These are phyloP conservation scores for Coemansia asiatica DNA, from an alignment of 192 early-diverging fungal genomes.

Conservation along the genomic window DNA sequence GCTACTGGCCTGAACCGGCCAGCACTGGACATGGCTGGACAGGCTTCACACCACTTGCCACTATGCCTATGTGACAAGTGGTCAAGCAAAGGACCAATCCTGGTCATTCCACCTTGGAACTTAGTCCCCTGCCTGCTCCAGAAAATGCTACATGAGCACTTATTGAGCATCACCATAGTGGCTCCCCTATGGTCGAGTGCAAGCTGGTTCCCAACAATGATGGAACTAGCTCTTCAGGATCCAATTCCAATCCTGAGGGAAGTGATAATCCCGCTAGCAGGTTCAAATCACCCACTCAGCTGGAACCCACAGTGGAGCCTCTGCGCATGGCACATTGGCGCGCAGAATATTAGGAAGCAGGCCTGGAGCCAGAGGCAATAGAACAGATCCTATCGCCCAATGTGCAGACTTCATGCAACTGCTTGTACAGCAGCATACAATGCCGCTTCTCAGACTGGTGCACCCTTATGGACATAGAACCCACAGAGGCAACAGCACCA, in stretches of 20 bases:
- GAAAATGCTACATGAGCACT: not conserved
- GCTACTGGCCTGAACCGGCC: not conserved
- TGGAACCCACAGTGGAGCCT: not conserved
- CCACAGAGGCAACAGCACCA: not conserved
- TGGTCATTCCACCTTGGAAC: not conserved
- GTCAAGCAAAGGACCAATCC: not conserved
- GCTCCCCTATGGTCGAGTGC: conserved; percentile 1
- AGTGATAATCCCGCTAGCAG: not conserved
- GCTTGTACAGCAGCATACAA: not conserved
- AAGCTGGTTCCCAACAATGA: conserved; percentile 1
- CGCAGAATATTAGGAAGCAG: not conserved
- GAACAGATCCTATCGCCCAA: not conserved
- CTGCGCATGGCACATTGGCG: not conserved
- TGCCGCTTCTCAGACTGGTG: not conserved
- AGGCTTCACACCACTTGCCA: not conserved
- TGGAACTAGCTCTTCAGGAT: not conserved
- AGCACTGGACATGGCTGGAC: not conserved
- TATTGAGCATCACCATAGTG: conserved; percentile 2
- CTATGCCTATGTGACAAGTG: not conserved
- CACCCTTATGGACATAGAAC: not conserved
- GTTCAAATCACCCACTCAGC: not conserved
- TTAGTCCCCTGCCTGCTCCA: not conserved
- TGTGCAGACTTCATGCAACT: not conserved
- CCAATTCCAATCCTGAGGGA: not conserved
- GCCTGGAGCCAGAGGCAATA: not conserved